phyloP scores from a whole-genome alignment of 768 basidiomycete species.

The Multifurca ochricompacta region DNA sequence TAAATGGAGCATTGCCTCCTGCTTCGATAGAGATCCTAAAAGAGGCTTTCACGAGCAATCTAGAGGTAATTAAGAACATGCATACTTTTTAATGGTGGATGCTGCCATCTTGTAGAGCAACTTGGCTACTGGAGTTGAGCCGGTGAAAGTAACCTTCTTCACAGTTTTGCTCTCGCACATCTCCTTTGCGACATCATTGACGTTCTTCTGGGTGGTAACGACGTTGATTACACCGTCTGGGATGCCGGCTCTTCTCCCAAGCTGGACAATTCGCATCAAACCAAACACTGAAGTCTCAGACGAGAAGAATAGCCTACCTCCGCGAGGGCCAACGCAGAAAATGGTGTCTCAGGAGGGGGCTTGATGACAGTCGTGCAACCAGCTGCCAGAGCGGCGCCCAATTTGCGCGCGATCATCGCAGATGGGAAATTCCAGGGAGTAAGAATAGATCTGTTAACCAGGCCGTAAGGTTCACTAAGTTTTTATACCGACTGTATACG shows the following conservation, averaged over 20 bases:
- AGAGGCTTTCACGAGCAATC: background rate
- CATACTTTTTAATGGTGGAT: slow-evolving; percentile 76
- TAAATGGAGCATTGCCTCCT: slow-evolving; percentile 93
- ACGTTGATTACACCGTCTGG: slow-evolving; percentile 95
- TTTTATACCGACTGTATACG: slow-evolving; percentile 8
- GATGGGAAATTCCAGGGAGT: slow-evolving; percentile 95
- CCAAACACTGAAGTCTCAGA: background rate
- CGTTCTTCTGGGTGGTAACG: slow-evolving; percentile 80
- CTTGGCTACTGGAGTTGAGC: slow-evolving; percentile 77
- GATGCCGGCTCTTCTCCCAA: slow-evolving; percentile 82
- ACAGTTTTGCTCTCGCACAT: slow-evolving; percentile 84
- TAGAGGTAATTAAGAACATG: background rate
- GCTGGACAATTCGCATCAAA: slow-evolving; percentile 34
- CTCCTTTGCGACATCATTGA: slow-evolving; percentile 84
- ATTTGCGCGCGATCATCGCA: slow-evolving; percentile 89
- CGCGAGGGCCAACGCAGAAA: slow-evolving; percentile 83
- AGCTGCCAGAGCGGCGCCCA: slow-evolving; percentile 83
- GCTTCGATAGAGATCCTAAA: slow-evolving; percentile 69
- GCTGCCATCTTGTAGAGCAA: slow-evolving; percentile 64
- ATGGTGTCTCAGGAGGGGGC: slow-evolving; percentile 92
- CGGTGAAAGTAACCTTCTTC: slow-evolving; percentile 89
- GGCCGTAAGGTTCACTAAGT: background rate
- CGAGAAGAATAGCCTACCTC: slow-evolving; percentile 45
- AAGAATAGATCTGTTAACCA: slow-evolving; percentile 53
- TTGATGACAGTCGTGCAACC: slow-evolving; percentile 97